Percentiles rank a stretch among this genome's conserved stretches.
Conservation (phyloP, 2,329 filamentous ascomycete species). For the Knoxdaviesia proteae region DNA sequence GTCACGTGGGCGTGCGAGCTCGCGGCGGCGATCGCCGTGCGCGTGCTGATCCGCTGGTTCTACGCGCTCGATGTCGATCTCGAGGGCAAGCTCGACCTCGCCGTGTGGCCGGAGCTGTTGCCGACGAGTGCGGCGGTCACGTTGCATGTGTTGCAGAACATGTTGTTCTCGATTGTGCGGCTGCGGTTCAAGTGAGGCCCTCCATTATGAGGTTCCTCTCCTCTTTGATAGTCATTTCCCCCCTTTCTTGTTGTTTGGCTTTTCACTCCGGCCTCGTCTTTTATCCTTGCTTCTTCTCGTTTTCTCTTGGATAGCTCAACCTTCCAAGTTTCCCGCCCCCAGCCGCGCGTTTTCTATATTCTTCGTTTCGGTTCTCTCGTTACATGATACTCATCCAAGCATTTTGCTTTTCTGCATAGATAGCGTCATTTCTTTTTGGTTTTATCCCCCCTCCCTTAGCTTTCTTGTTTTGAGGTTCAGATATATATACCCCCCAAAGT, state of each 20-base stretch:
- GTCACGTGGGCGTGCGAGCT: conserved; percentile 50
- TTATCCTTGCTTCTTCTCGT: neutral
- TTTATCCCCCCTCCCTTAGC: neutral
- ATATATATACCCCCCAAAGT: neutral
- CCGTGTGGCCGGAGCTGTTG: conserved; percentile 45
- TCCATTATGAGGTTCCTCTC: neutral
- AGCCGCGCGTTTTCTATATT: neutral
- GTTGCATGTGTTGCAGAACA: conserved; percentile 50
- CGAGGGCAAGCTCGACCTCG: conserved; percentile 43
- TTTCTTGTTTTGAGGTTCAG: neutral
- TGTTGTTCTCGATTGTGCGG: conserved; percentile 49
- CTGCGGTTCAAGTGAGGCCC: conserved; percentile 28
- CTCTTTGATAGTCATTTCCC: neutral
- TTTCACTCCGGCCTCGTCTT: neutral
- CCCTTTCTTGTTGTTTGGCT: neutral
- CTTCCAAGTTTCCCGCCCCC: neutral
- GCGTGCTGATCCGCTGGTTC: conserved; percentile 33
- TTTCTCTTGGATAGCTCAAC: neutral
- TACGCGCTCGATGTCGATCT: conserved; percentile 41
- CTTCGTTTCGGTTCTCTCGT: neutral
- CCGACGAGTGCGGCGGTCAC: conserved; percentile 45
- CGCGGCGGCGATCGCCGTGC: conserved; percentile 36
- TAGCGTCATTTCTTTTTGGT: neutral
- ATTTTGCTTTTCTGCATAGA: neutral
- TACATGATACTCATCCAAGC: neutral